Percentiles rank a stretch among this genome's conserved stretches.
These are phyloP conservation scores for Plasmodium ovale DNA, from an alignment of 169 alveolate genomes.

Conservation along the genomic window DNA sequence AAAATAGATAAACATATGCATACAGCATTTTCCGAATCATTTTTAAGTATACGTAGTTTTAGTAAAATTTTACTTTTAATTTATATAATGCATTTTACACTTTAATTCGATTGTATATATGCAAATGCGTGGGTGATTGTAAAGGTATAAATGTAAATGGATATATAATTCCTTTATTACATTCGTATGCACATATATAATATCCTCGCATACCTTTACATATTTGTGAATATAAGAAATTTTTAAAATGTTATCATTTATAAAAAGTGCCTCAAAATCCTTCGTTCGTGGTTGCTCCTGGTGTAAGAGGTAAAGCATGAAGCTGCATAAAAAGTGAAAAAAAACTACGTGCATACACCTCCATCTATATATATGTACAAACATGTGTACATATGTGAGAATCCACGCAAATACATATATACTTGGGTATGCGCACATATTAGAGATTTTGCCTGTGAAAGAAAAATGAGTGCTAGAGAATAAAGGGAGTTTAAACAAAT, in stretches of 20 bases:
- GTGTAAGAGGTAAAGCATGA: conserved; percentile 45
- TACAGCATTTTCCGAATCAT: not conserved
- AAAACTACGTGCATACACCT: too few relatives aligned
- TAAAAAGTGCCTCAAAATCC: conserved; percentile 37
- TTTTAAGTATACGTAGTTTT: not conserved
- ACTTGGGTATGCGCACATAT: not conserved
- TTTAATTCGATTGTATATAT: not conserved
- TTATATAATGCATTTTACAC: not conserved
- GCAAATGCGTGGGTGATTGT: not conserved
- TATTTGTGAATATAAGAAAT: conserved; percentile 22
- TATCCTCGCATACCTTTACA: not conserved
- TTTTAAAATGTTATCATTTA: conserved; percentile 39
- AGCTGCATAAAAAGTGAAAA: not conserved
- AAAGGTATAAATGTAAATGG: not conserved
- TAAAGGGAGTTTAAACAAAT: not conserved
- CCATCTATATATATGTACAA: too few relatives aligned
- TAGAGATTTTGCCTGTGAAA: too few relatives aligned
- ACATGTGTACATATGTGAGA: not conserved
- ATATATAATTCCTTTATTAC: not conserved
- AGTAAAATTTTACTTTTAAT: not conserved
- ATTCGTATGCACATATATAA: not conserved
- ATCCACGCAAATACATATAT: too few relatives aligned
- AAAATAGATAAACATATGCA: not conserved
- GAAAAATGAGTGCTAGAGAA: too few relatives aligned
- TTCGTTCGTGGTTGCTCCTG: conserved; percentile 35